A percentile compares a stretch with the other conserved stretches of the same genome.
phyloP scores from a whole-genome alignment of 2,329 filamentous ascomycete genomes.

The Aspergillus sp. region DNA sequence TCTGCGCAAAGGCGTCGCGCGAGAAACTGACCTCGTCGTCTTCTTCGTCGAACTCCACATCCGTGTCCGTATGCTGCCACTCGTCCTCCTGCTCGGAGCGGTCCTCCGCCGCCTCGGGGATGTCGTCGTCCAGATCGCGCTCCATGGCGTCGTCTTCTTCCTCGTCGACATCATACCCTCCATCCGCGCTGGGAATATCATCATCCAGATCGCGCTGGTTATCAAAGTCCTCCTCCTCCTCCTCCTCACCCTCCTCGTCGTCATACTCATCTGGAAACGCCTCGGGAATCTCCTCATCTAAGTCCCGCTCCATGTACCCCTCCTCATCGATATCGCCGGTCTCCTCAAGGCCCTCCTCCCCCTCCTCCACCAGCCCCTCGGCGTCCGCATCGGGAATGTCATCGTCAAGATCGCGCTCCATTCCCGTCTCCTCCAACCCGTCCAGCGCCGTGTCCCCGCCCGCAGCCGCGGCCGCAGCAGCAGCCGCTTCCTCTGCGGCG shows the following conservation, averaged over 20 bases:
- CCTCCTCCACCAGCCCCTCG: constrained; percentile 40
- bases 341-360: constrained; percentile 46
- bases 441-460: constrained; percentile 34
- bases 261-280: constrained; percentile 47
- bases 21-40: constrained; percentile 31
- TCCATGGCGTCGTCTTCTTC: constrained; percentile 49
- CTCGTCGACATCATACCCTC: constrained; percentile 30
- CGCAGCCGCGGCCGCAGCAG: constrained; percentile 58
- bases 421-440: constrained; percentile 35
- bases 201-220: constrained; percentile 53
- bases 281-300: constrained; percentile 73
- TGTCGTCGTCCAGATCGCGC: constrained; percentile 68
- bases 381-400: constrained; percentile 43
- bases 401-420: constrained; percentile 15
- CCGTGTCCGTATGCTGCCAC: constrained; percentile 77
- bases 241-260: constrained; percentile 36
- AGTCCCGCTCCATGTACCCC: constrained; percentile 54
- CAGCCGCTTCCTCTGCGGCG: constrained; percentile 68
- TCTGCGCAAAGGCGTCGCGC: constrained; percentile 24
- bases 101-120: constrained; percentile 57
- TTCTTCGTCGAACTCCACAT: constrained; percentile 56
- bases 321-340: constrained; percentile 55
- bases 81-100: constrained; percentile 50
- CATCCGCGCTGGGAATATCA: constrained; percentile 58
- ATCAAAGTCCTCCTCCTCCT: constrained; percentile 42